Evolutionary conservation across 768 basidiomycete genomes (phyloP).

Genomic region (Chalciporus chontae): DNA sequence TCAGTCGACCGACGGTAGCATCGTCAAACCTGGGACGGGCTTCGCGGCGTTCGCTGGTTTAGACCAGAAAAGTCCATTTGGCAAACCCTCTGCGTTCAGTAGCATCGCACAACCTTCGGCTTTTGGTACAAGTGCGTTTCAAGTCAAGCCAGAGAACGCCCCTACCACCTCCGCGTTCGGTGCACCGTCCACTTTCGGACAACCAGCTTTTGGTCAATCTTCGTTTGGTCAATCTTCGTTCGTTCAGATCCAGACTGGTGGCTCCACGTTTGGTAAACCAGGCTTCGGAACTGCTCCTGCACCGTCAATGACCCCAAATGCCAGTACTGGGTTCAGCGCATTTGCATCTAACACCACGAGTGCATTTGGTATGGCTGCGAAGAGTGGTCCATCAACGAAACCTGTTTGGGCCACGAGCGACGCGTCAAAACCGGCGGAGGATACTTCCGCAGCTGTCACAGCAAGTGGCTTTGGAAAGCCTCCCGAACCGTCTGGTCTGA

Average conservation of each 20-base stretch:
- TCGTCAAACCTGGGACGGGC: conserved; percentile 34
- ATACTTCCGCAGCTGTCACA: conserved; percentile 1
- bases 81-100: conserved; percentile 22
- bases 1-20: conserved; percentile 14
- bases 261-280: conserved; percentile 23
- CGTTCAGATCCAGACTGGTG: conserved; percentile 16
- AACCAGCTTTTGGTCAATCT: conserved; percentile 38
- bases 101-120: conserved; percentile 7
- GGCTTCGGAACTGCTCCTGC: conserved; percentile 10
- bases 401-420: conserved; percentile 20
- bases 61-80: conserved; percentile 27
- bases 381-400: conserved; percentile 15
- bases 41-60: conserved; percentile 31
- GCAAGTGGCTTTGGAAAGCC: conserved; percentile 10
- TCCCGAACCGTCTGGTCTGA: conserved; percentile 8
- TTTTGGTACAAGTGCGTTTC: conserved; percentile 17
- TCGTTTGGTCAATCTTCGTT: conserved; percentile 26
- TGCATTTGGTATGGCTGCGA: conserved; percentile 27
- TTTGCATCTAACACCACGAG: conserved; percentile 29
- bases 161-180: conserved; percentile 28
- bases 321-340: conserved; percentile 29
- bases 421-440: conserved; percentile 9
- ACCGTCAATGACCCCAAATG: conserved; percentile 2
- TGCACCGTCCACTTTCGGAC: conserved; percentile 35
- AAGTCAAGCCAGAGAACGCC: conserved; percentile 11